Evolutionary conservation across 371 early-diverging fungal species (phyloP).

Genomic region (Circinella minor): DNA sequence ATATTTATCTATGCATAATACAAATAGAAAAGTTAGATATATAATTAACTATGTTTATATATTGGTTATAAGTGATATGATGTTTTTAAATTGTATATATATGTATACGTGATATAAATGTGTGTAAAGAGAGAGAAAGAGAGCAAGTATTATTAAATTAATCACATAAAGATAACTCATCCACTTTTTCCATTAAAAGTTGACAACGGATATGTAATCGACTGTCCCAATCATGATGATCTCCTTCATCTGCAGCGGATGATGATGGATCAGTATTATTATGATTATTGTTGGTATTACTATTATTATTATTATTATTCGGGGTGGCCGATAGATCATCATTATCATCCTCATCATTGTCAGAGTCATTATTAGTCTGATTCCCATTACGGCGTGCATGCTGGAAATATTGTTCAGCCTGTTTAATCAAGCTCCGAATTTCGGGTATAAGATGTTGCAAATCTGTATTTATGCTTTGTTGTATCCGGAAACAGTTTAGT

Average conservation of each 20-base stretch:
- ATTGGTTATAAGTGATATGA: too few relatives aligned
- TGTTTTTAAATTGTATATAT: too few relatives aligned
- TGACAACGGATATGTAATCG: conserved; percentile 37
- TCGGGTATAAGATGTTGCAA: conserved; percentile 10
- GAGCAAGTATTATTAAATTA: background rate
- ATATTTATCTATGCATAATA: background rate
- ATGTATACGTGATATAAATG: background rate
- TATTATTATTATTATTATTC: conserved; percentile 2
- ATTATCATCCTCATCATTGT: too few relatives aligned
- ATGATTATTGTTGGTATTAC: background rate
- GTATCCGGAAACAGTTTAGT: conserved; percentile 20
- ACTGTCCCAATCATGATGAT: conserved; percentile 43
- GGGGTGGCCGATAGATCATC: too few relatives aligned
- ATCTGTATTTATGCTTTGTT: conserved; percentile 2
- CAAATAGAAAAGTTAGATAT: background rate
- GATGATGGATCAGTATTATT: background rate
- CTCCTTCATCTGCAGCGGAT: conserved; percentile 3
- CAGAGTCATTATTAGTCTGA: too few relatives aligned
- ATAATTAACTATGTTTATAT: too few relatives aligned
- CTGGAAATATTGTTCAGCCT: conserved; percentile 26
- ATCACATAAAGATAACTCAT: conserved; percentile 3
- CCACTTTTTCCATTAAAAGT: conserved; percentile 33
- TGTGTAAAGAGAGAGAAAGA: background rate
- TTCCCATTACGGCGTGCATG: background rate
- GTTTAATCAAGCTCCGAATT: conserved; percentile 18